These are phyloP conservation scores for Blastomyces parvus DNA, from an alignment of 2,329 filamentous ascomycete genomes.

Conservation along the genomic window DNA sequence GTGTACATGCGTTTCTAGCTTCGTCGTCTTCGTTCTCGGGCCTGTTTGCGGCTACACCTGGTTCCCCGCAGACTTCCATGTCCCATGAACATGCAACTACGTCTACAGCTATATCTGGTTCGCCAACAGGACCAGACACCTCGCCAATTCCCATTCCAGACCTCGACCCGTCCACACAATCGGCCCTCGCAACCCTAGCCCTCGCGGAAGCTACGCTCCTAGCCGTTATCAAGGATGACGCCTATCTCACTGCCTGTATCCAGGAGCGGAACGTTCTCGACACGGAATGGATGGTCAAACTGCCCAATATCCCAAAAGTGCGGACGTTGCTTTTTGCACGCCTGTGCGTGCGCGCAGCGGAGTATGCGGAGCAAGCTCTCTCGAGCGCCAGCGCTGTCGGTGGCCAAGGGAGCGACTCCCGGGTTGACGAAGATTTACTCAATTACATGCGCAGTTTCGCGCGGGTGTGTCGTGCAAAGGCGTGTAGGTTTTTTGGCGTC, in stretches of 20 bases:
- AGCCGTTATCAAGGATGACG: conserved; percentile 87
- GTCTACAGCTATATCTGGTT: neutral
- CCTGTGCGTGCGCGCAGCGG: conserved; percentile 75
- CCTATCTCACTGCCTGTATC: conserved; percentile 72
- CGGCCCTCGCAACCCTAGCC: conserved; percentile 47
- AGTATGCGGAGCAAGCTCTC: conserved; percentile 69
- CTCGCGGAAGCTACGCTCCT: conserved; percentile 83
- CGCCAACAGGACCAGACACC: conserved; percentile 5
- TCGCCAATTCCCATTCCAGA: conserved; percentile 31
- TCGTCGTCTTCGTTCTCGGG: conserved; percentile 40
- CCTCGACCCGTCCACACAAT: conserved; percentile 37
- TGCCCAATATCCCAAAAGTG: conserved; percentile 79
- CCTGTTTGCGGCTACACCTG: conserved; percentile 30
- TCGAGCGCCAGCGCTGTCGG: conserved; percentile 39
- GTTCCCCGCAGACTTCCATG: conserved; percentile 43
- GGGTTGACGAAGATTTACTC: conserved; percentile 55
- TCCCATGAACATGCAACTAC: neutral
- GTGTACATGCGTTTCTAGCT: conserved; percentile 64
- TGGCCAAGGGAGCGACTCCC: conserved; percentile 25
- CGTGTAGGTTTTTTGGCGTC: conserved; percentile 81
- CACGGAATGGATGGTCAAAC: conserved; percentile 93
- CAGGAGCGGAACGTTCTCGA: conserved; percentile 74
- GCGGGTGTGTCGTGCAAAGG: conserved; percentile 67
- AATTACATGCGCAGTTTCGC: conserved; percentile 68
- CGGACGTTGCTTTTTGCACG: conserved; percentile 80